These are phyloP conservation scores for Pichia kluyveri DNA, from an alignment of 805 yeast genomes.

Conservation along the genomic window DNA sequence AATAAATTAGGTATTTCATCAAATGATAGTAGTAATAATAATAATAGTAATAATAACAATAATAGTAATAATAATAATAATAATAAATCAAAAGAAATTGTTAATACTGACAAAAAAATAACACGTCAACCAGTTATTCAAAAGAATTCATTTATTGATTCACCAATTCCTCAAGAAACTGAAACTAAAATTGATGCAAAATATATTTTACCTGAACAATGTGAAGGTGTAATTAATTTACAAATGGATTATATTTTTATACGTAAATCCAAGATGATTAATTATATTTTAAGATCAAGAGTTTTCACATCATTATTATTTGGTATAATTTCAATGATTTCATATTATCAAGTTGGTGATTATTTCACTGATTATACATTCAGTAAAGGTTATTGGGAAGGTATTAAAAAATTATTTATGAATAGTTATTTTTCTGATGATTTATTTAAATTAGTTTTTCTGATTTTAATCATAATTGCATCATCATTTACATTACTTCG, in stretches of 20 bases:
- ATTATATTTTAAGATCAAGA: constrained; percentile 37
- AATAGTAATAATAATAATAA: background rate
- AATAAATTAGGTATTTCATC: constrained; percentile 5
- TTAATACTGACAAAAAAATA: background rate
- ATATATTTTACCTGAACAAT: constrained; percentile 44
- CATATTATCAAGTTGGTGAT: constrained; percentile 13
- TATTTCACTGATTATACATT: constrained; percentile 19
- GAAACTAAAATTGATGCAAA: constrained; percentile 45
- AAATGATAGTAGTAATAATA: background rate
- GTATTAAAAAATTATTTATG: constrained; percentile 11
- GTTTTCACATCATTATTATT: constrained; percentile 25
- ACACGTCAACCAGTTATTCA: constrained; percentile 4
- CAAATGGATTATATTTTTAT: constrained; percentile 52
- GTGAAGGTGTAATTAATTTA: constrained; percentile 52
- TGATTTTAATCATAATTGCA: constrained; percentile 29
- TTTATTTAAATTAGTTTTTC: constrained; percentile 28
- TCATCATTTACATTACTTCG: constrained; percentile 32
- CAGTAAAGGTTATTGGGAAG: constrained; percentile 8
- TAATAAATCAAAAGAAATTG: background rate
- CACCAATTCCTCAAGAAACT: constrained; percentile 42
- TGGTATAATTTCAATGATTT: constrained; percentile 15
- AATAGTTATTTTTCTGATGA: constrained; percentile 19
- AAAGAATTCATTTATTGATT: constrained; percentile 3
- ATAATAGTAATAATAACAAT: background rate
- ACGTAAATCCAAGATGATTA: constrained; percentile 39